These are phyloP conservation scores for Aspergillus pseudonomiae DNA, from an alignment of 2,329 filamentous ascomycete genomes.

Conservation along the genomic window DNA sequence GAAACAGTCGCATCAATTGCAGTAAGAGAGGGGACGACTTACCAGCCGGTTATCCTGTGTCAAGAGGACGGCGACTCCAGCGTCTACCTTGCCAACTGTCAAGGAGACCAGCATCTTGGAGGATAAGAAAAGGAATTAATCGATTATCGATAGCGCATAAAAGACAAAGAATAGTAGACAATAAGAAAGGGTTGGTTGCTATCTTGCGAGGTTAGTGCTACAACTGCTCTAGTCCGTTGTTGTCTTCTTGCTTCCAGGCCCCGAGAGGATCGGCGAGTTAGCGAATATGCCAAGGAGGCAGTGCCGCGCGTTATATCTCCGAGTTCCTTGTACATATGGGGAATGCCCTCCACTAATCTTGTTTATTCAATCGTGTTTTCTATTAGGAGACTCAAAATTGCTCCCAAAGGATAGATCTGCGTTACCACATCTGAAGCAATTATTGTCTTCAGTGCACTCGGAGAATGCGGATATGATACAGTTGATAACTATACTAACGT, in stretches of 20 bases:
- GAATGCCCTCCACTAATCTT: background rate
- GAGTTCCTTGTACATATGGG: background rate
- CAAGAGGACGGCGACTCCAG: constrained; percentile 93
- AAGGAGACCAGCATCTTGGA: constrained; percentile 87
- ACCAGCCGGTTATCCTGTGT: constrained; percentile 97
- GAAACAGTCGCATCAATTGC: constrained; percentile 9
- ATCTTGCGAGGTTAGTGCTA: constrained; percentile 5
- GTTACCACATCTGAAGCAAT: background rate
- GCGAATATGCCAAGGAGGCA: constrained; percentile 33
- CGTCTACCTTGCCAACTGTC: constrained; percentile 98
- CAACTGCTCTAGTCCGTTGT: constrained; percentile 20
- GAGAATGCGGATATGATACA: background rate
- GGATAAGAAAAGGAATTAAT: background rate
- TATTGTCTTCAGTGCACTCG: background rate
- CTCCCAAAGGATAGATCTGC: background rate
- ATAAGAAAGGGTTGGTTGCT: constrained; percentile 14
- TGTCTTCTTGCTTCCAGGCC: constrained; percentile 8
- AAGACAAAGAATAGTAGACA: constrained; percentile 1
- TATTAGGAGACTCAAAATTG: background rate
- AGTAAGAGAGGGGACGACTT: constrained; percentile 43
- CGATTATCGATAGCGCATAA: constrained; percentile 9
- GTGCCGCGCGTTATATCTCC: constrained; percentile 25
- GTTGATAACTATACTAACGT: background rate
- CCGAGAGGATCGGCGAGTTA: constrained; percentile 32
- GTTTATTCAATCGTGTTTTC: background rate